phyloP scores from a whole-genome alignment of 176 grass and related monocot genomes.

The Avena sativa region DNA sequence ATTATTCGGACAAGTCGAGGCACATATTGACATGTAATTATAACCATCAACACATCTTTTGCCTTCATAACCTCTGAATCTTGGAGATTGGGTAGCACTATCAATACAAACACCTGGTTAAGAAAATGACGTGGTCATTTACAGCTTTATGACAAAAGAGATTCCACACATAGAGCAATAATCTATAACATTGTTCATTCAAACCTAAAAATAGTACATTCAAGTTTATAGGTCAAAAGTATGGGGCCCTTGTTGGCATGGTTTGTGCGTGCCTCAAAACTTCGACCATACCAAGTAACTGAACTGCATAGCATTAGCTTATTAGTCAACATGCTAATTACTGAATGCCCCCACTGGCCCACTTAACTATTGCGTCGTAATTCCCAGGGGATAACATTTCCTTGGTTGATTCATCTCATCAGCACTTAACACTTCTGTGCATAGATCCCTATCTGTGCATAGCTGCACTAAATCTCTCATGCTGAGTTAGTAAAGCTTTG shows the following conservation, averaged over 20 bases:
- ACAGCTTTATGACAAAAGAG: constrained; percentile 18
- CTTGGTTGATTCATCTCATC: constrained; percentile 7
- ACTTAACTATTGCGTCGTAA: constrained; percentile 15
- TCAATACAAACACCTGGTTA: constrained; percentile 76
- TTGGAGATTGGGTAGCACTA: constrained; percentile 67
- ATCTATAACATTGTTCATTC: background rate
- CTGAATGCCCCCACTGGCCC: background rate
- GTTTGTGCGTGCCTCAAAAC: background rate
- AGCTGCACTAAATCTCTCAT: constrained; percentile 18
- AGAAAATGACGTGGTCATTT: constrained; percentile 11
- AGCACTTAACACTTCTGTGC: background rate
- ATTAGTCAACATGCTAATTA: constrained; percentile 3
- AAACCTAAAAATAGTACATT: constrained; percentile 5
- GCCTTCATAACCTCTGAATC: constrained; percentile 62
- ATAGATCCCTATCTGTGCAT: background rate
- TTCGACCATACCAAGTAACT: constrained; percentile 31
- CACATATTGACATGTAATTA: constrained; percentile 90
- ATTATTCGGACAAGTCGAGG: constrained; percentile 89
- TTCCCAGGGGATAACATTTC: background rate
- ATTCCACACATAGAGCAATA: background rate
- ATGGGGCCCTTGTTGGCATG: constrained; percentile 1
- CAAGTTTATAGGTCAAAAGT: background rate
- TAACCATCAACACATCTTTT: constrained; percentile 72
- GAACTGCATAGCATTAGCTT: constrained; percentile 3
- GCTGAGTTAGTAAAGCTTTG: background rate